Percentiles rank a stretch among this genome's conserved stretches.
phyloP scores from a whole-genome alignment of 108 stramenopile genomes.

The Asterionellopsis glacialis region DNA sequence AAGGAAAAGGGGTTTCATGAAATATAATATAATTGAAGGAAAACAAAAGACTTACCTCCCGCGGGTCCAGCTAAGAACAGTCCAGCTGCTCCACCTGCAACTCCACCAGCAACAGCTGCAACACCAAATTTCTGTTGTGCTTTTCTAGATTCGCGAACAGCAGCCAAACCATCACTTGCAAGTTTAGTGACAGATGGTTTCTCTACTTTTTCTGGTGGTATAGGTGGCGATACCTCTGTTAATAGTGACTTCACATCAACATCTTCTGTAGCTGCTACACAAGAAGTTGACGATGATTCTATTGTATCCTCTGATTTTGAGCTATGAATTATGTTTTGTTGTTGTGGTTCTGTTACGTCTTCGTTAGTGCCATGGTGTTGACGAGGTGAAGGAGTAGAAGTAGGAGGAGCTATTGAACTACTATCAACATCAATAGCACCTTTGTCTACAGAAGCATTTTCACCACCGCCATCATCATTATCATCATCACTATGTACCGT shows the following conservation, averaged over 20 bases:
- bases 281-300: too few species aligned
- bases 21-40: not conserved
- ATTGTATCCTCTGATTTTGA: too few species aligned
- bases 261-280: conserved; percentile 4
- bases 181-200: conserved; percentile 5
- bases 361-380: too few species aligned
- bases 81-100: conserved; percentile 63
- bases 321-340: too few species aligned
- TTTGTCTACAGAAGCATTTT: not conserved
- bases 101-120: conserved; percentile 43
- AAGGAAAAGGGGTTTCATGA: too few species aligned
- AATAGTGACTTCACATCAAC: not conserved
- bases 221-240: not conserved
- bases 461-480: not conserved
- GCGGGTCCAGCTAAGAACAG: conserved; percentile 52
- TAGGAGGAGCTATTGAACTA: too few species aligned
- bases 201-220: conserved; percentile 1
- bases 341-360: too few species aligned
- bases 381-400: too few species aligned
- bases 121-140: conserved; percentile 26
- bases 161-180: conserved; percentile 11
- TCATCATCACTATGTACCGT: not conserved
- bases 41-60: conserved; percentile 8
- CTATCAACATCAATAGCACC: not conserved
- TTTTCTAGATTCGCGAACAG: conserved; percentile 1